Conservation (phyloP, 257 asterid species). For the Solanum habrochaites region DNA sequence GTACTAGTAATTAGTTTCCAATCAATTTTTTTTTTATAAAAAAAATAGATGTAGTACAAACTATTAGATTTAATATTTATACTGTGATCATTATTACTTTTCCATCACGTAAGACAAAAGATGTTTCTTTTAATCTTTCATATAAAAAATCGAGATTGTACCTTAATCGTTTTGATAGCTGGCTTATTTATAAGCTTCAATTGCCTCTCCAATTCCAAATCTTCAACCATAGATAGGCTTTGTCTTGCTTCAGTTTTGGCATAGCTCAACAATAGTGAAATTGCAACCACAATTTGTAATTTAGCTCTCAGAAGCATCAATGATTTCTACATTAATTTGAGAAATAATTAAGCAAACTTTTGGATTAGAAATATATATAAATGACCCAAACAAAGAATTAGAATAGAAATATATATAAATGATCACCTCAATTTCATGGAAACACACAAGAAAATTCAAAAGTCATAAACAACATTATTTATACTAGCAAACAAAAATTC, state of each 20-base stretch:
- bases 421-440: background rate
- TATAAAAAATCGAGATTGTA: background rate
- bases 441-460: background rate
- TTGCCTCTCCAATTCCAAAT: background rate
- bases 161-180: background rate
- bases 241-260: background rate
- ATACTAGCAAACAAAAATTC: no score
- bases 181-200: background rate
- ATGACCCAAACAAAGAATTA: background rate
- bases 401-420: background rate
- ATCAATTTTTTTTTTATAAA: background rate
- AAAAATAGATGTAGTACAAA: background rate
- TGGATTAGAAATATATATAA: no score
- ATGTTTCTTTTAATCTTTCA: background rate
- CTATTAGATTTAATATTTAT: background rate
- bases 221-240: background rate
- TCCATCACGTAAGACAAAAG: background rate
- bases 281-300: background rate
- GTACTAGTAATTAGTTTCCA: background rate
- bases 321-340: background rate
- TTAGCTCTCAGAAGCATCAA: background rate
- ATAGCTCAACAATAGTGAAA: background rate
- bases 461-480: no score
- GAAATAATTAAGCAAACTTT: background rate
- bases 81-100: no score